Percentiles rank a stretch among this genome's conserved stretches.
phyloP scores from a whole-genome alignment of 352 stramenopile species.

The Peronospora destructor region DNA sequence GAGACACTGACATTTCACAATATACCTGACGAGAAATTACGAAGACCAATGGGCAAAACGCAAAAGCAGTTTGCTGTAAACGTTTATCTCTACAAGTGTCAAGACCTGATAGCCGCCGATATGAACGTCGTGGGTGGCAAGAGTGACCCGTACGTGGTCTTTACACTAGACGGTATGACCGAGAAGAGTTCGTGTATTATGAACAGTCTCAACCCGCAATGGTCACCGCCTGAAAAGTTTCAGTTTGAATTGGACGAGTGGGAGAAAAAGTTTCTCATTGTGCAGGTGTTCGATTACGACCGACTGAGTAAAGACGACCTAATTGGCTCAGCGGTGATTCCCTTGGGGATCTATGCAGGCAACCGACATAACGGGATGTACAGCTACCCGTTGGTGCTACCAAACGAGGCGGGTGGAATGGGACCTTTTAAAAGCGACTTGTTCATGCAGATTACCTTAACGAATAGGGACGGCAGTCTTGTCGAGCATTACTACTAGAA shows the following conservation, averaged over 20 bases:
- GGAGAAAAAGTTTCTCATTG: constrained; percentile 57
- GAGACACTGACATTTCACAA: neutral
- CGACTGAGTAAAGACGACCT: constrained; percentile 59
- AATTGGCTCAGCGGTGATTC: constrained; percentile 61
- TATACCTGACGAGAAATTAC: constrained; percentile 2
- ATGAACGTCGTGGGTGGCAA: constrained; percentile 48
- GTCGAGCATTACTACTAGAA: constrained; percentile 41
- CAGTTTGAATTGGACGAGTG: constrained; percentile 57
- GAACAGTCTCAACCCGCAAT: constrained; percentile 63
- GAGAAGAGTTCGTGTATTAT: constrained; percentile 62
- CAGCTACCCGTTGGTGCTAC: constrained; percentile 64
- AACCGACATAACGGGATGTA: constrained; percentile 55
- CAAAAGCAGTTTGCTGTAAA: constrained; percentile 41
- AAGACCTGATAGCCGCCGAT: constrained; percentile 46
- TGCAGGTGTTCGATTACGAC: constrained; percentile 72
- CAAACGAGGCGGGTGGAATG: constrained; percentile 40
- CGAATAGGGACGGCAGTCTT: constrained; percentile 39
- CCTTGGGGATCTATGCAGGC: constrained; percentile 52
- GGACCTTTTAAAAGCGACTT: constrained; percentile 47
- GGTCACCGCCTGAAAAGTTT: constrained; percentile 67
- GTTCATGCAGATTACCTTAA: constrained; percentile 58
- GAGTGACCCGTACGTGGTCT: constrained; percentile 73
- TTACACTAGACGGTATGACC: constrained; percentile 37
- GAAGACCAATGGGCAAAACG: constrained; percentile 9
- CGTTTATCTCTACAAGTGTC: constrained; percentile 61